phyloP scores from a whole-genome alignment of 164 flowering plant species.

The Vitis rupestris region DNA sequence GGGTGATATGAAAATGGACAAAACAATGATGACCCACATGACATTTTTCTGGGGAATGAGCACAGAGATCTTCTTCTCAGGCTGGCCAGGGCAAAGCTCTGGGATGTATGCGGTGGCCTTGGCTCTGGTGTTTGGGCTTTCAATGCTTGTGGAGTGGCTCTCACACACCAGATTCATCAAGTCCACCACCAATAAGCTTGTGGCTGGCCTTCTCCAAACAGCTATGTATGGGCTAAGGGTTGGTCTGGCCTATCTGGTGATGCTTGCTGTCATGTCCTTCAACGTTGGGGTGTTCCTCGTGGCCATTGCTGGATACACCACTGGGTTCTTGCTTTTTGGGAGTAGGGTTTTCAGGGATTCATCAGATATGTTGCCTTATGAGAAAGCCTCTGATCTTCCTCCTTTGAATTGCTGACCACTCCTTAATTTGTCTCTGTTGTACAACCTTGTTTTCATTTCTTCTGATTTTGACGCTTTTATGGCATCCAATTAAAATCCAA shows the following conservation, averaged over 20 bases:
- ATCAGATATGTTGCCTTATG: no score
- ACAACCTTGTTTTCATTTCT: no score
- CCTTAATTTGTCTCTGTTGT: no score
- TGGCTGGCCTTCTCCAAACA: conserved; percentile 12
- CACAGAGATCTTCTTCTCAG: conserved; percentile 17
- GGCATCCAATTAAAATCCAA: no score
- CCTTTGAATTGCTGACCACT: conserved; percentile 18
- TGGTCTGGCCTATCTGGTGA: conserved; percentile 21
- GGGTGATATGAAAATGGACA: neutral
- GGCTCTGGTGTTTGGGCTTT: conserved; percentile 9
- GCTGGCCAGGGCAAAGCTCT: conserved; percentile 20
- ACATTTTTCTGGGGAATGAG: conserved; percentile 24
- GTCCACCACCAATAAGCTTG: neutral
- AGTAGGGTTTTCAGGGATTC: conserved; percentile 16
- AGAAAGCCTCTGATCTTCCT: conserved; percentile 22
- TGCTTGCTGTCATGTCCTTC: conserved; percentile 31
- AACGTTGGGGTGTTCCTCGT: conserved; percentile 18
- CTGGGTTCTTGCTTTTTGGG: conserved; percentile 24
- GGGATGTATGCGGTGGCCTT: conserved; percentile 14
- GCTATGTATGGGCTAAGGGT: conserved; percentile 12
- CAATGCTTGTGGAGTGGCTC: conserved; percentile 19
- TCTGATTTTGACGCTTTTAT: no score
- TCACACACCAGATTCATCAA: conserved; percentile 16
- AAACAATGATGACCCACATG: conserved; percentile 10
- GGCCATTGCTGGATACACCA: conserved; percentile 17